phyloP scores from a whole-genome alignment of 257 asterid genomes.

The Plantago major region DNA sequence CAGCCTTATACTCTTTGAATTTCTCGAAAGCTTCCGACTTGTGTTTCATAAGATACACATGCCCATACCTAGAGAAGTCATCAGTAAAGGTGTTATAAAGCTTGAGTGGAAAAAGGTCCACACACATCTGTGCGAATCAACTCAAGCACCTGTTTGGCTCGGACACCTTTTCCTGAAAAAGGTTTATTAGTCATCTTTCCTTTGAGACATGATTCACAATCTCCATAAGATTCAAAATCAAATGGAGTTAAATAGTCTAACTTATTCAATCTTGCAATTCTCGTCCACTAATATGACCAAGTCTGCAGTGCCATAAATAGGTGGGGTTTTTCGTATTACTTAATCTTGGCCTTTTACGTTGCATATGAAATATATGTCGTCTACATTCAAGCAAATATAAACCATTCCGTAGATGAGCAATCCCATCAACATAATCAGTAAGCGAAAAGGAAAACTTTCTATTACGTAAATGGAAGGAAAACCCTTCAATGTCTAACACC shows the following conservation, averaged over 20 bases:
- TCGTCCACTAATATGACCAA: background rate
- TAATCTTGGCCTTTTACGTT: no score
- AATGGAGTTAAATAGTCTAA: background rate
- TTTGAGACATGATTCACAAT: background rate
- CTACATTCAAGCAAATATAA: no score
- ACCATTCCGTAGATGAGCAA: no score
- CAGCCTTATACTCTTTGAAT: background rate
- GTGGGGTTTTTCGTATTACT: no score
- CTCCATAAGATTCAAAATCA: background rate
- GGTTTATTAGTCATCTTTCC: background rate
- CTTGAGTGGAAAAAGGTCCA: background rate
- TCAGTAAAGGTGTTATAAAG: no score
- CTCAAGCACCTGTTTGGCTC: background rate
- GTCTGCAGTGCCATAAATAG: background rate
- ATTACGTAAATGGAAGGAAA: no score
- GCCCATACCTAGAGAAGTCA: background rate
- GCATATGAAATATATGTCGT: no score
- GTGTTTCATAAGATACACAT: background rate
- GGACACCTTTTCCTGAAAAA: background rate
- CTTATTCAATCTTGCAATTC: background rate
- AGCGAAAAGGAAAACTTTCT: no score
- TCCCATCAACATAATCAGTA: no score
- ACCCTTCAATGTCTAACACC: no score
- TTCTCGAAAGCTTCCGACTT: background rate
- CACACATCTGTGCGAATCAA: background rate